Conservation (phyloP, 2,329 filamentous ascomycete species). For the Pyricularia sp. region DNA sequence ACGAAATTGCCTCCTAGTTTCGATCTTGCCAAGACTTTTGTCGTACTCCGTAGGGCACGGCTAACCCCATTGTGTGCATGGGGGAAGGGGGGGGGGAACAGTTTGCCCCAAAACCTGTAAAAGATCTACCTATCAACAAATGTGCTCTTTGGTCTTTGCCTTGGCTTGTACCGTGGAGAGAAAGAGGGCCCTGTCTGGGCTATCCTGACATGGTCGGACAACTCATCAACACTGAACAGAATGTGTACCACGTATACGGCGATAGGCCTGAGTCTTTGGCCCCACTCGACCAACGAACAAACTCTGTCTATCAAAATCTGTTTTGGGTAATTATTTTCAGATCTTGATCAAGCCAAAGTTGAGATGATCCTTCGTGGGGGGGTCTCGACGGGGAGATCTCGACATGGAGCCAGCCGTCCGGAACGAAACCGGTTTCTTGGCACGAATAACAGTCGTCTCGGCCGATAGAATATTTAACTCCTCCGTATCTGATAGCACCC, state of each 20-base stretch:
- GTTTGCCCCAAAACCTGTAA: not conserved
- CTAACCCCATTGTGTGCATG: not conserved
- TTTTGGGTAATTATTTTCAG: not conserved
- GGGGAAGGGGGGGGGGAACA: not conserved
- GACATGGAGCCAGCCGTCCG: not conserved
- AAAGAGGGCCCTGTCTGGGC: not conserved
- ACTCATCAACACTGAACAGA: not conserved
- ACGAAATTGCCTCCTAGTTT: not conserved
- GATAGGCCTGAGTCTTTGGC: not conserved
- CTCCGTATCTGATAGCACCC: not conserved
- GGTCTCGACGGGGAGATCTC: not conserved
- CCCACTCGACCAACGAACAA: not conserved
- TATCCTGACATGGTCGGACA: not conserved
- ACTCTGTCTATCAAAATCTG: not conserved
- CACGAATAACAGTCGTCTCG: not conserved
- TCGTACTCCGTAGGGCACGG: not conserved
- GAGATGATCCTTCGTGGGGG: not conserved
- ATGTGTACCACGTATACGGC: not conserved
- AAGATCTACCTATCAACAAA: not conserved
- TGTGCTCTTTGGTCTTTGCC: not conserved
- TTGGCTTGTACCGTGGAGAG: not conserved
- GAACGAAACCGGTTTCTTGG: not conserved
- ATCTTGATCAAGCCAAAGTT: not conserved
- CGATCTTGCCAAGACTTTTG: not conserved
- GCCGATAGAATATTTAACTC: not conserved